phyloP scores from a whole-genome alignment of 2,329 filamentous ascomycete genomes.

The Colletotrichum sp. region DNA sequence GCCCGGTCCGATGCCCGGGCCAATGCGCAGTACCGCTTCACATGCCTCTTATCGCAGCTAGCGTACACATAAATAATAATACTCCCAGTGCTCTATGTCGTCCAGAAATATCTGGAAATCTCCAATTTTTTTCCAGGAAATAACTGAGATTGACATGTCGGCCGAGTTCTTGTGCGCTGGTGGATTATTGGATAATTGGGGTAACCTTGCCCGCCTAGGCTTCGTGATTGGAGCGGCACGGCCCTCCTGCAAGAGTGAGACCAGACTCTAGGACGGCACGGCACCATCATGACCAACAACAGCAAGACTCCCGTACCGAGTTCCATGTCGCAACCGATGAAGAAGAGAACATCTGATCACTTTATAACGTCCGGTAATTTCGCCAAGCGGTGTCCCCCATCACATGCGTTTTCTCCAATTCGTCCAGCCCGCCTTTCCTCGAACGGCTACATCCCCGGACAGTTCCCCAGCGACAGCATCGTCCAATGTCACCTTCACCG shows the following conservation, averaged over 20 bases:
- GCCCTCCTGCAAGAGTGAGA: not conserved
- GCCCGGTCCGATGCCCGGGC: not conserved
- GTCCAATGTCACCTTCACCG: not conserved
- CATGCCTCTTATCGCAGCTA: not conserved
- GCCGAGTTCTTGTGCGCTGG: not conserved
- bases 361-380: not conserved
- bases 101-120: not conserved
- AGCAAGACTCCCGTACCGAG: not conserved
- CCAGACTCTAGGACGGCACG: not conserved
- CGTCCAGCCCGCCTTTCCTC: not conserved
- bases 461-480: not conserved
- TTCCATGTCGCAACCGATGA: not conserved
- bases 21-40: not conserved
- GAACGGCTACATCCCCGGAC: not conserved
- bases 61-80: not conserved
- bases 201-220: not conserved
- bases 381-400: not conserved
- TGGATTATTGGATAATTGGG: not conserved
- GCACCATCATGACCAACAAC: not conserved
- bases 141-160: not conserved
- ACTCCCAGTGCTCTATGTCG: not conserved
- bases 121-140: not conserved
- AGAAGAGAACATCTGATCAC: not conserved
- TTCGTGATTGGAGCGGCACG: conserved; percentile 9
- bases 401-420: not conserved